phyloP scores from a whole-genome alignment of 1,284 basidiomycete genomes.

The Gomphus sp. region DNA sequence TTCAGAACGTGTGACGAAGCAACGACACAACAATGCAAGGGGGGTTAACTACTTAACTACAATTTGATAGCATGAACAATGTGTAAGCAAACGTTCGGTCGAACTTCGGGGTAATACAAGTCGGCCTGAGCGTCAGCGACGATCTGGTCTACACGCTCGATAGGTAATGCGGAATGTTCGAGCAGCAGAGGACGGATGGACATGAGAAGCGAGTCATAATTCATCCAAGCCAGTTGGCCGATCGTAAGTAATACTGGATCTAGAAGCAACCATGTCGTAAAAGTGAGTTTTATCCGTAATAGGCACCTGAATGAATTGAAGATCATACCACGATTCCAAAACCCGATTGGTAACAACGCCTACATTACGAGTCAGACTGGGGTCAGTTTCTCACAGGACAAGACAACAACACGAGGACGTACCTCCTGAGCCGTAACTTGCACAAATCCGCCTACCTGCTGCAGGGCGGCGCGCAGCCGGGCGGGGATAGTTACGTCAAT shows the following conservation, averaged over 20 bases:
- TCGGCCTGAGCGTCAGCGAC: slow-evolving; percentile 53
- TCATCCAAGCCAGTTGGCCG: slow-evolving; percentile 62
- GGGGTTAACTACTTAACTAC: slow-evolving; percentile 1
- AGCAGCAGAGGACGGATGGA: slow-evolving; percentile 51
- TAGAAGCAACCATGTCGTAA: slow-evolving; percentile 14
- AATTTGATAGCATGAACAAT: slow-evolving; percentile 49
- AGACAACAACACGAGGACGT: slow-evolving; percentile 56
- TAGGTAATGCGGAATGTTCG: slow-evolving; percentile 35
- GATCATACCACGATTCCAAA: slow-evolving; percentile 3
- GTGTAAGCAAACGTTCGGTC: slow-evolving; percentile 42
- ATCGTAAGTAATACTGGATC: slow-evolving; percentile 39
- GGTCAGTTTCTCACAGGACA: neutral
- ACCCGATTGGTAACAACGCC: slow-evolving; percentile 7
- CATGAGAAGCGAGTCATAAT: slow-evolving; percentile 53
- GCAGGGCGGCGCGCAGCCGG: slow-evolving; percentile 36
- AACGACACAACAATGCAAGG: neutral
- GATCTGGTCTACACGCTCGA: slow-evolving; percentile 41
- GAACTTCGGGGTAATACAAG: slow-evolving; percentile 49
- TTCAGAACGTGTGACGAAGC: slow-evolving; percentile 1
- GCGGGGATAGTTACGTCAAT: slow-evolving; percentile 51
- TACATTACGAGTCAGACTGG: neutral
- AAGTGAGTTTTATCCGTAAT: neutral
- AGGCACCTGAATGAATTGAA: neutral
- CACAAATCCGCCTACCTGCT: slow-evolving; percentile 38
- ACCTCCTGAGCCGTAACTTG: slow-evolving; percentile 40